These are phyloP conservation scores for Monilinia laxa DNA, from an alignment of 2,329 filamentous ascomycete species.

Conservation along the genomic window DNA sequence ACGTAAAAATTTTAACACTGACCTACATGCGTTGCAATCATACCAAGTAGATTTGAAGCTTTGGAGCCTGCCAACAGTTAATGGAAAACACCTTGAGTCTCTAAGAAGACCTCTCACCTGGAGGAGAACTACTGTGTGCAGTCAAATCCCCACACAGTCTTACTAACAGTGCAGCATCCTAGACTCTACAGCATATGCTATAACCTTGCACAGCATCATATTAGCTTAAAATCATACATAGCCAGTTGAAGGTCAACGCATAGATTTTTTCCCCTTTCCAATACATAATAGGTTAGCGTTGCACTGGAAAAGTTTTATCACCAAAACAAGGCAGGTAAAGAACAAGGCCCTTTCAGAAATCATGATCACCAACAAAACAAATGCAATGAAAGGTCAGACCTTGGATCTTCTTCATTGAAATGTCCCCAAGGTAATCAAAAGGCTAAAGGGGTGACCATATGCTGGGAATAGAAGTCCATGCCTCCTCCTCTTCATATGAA, in stretches of 20 bases:
- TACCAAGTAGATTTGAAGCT: not conserved
- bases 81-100: not conserved
- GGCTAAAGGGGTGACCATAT: not conserved
- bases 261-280: not conserved
- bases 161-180: not conserved
- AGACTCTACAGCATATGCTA: not conserved
- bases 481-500: not conserved
- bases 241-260: not conserved
- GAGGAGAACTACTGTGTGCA: not conserved
- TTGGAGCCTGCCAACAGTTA: not conserved
- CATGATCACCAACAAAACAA: not conserved
- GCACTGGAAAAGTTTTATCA: not conserved
- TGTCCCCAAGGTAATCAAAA: not conserved
- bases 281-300: not conserved
- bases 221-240: not conserved
- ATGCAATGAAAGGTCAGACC: not conserved
- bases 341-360: not conserved
- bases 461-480: not conserved
- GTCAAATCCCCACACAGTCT: not conserved
- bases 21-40: not conserved
- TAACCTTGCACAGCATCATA: not conserved
- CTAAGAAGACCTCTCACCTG: not conserved
- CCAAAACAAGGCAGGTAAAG: too few relatives aligned
- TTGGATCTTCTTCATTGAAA: not conserved
- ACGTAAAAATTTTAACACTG: too few relatives aligned